Base-by-base conservation (phyloP, 257 asterid genomes). In the Petunia axillaris region DNA sequence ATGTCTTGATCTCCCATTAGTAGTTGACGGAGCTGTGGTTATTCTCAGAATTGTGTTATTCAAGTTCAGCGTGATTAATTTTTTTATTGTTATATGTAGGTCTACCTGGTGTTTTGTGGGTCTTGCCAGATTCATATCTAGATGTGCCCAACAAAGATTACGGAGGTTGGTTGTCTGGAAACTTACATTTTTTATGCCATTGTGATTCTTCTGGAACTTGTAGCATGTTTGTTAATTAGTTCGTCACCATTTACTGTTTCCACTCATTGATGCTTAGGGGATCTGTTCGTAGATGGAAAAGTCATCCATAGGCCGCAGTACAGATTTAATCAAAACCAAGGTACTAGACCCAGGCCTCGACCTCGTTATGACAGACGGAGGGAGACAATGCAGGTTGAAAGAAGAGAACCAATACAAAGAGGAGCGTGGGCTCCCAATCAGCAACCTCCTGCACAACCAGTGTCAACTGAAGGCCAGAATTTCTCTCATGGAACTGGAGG, bases 91-190 rank as follows among this genome's bases (percentile, higher is more conserved):
- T 8, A 43, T 59, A 62, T 25, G 57, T 78, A 78, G 81, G 75
- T 59, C 86, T 89, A 40, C 92, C 97, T 11, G 95, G 94, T 59
- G 98, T 94, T 64, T 82, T 91, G 55, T 91, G 97, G 97, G 97
- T 94, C 68, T 86, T 94, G 81, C 98, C 98, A 13, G 98, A 94
- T 83, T 92, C 98, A 13, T 94, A 94, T 76, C 95, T 94, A 39
- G 97, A 94, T 71, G 97, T 94, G 59, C 97, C 95, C 50, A 91
- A 91, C 81, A 92, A 92, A 85, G 97, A 92, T 75, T 94, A 92
- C 57, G 98, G 97, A 88, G 97, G 98, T 91, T 80, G 60, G 95
- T 76, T 62, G 52, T 39, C 76, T 52, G 59, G 67, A 43, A 62
- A 37, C 81, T 39, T 46, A 8, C 16, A 3, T 70, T 52, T 13